These are phyloP conservation scores for Albizia julibrissin DNA, from an alignment of 306 rosid species.

Conservation along the genomic window DNA sequence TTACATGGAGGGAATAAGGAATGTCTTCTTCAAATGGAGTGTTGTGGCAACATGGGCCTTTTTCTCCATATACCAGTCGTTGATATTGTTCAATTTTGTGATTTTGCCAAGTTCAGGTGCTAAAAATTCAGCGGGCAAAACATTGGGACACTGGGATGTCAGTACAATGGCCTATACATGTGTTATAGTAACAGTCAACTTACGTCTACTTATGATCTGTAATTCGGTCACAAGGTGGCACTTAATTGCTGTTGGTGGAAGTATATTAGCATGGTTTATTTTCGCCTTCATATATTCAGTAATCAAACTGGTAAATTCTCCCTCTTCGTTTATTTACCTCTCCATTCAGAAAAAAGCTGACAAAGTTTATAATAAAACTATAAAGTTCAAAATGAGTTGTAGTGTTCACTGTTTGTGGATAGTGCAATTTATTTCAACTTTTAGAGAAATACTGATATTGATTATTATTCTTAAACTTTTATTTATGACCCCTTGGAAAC, in stretches of 20 bases:
- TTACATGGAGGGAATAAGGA: constrained; percentile 81
- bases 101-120: constrained; percentile 53
- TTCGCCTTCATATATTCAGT: constrained; percentile 78
- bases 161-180: constrained; percentile 95
- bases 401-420: neutral
- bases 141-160: constrained; percentile 91
- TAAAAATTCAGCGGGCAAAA: constrained; percentile 67
- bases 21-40: constrained; percentile 83
- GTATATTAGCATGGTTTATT: constrained; percentile 86
- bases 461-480: neutral
- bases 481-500: constrained; percentile 1
- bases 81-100: constrained; percentile 69
- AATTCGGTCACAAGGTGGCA: constrained; percentile 95
- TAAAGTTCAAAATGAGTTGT: neutral
- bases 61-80: constrained; percentile 84
- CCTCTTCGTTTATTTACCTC: neutral
- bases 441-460: neutral
- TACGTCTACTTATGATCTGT: constrained; percentile 81
- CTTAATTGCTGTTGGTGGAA: constrained; percentile 89
- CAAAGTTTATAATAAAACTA: neutral
- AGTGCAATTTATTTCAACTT: neutral
- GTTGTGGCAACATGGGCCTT: constrained; percentile 89
- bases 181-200: constrained; percentile 81
- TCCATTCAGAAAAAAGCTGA: constrained; percentile 14
- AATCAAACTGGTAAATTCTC: constrained; percentile 61